These are phyloP conservation scores for Lablab purpureus DNA, from an alignment of 306 rosid genomes.

Conservation along the genomic window DNA sequence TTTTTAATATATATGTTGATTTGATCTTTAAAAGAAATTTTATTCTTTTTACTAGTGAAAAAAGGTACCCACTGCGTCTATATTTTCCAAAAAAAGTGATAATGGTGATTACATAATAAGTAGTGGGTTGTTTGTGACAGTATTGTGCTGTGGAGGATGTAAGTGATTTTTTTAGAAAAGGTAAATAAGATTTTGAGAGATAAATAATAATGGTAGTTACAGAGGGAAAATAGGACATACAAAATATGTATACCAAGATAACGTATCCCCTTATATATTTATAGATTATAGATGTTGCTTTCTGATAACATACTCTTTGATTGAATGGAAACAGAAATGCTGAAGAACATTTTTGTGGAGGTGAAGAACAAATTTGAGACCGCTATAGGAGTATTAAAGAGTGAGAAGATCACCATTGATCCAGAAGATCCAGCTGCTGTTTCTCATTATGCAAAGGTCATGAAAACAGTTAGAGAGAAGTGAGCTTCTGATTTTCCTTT, in stretches of 20 bases:
- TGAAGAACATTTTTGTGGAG: conserved; percentile 82
- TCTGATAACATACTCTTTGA: conserved; percentile 40
- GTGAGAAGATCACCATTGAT: conserved; percentile 91
- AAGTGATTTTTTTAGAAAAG: no score
- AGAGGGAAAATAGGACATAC: no score
- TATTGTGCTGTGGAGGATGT: no score
- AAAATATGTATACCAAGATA: no score
- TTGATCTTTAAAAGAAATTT: not conserved
- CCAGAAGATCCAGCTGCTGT: conserved; percentile 93
- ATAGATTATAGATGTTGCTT: not conserved
- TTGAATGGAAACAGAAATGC: conserved; percentile 70
- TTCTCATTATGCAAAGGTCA: conserved; percentile 82
- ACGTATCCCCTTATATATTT: no score
- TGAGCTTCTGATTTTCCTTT: conserved; percentile 56
- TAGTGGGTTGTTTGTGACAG: no score
- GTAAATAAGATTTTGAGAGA: no score
- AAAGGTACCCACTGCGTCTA: no score
- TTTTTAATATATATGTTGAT: not conserved
- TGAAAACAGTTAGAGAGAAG: conserved; percentile 87
- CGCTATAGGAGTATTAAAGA: conserved; percentile 74
- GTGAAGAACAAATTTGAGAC: conserved; percentile 85
- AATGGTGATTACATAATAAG: no score
- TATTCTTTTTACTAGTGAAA: not conserved
- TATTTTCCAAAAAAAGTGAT: no score
- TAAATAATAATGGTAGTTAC: no score